Base-by-base conservation (phyloP, 371 early-diverging fungal genomes). In the Mucor ambiguus region DNA sequence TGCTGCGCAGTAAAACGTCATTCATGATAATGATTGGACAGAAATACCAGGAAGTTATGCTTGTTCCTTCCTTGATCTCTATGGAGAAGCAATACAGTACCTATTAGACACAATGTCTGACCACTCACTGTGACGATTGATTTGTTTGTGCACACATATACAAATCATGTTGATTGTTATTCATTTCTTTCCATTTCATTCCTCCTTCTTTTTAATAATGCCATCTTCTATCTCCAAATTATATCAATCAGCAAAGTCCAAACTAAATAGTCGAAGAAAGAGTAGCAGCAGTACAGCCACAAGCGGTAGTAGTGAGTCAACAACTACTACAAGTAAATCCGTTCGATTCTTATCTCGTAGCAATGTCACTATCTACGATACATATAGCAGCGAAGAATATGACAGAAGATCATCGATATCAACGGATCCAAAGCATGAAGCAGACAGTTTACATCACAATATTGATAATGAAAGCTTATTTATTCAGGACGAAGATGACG, bases 361-460 rank as follows among this genome's bases (percentile, higher is more conserved):
- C 3, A 69, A 63, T 24, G 55, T 66, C n/a, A 54, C 52, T 2
- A 28, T 71, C 12, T 68, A 65, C 60, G 68, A 68, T 35, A 72
- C 72, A 30, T 66, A 68, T 37, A 72, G 72, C 20, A 68, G 69
- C 30, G 14, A 62, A 30, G 72, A 72, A 20, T 72, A 72, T 28
- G 72, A 72, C 58, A 61, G 72, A 66, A 60, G 37, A 35, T 72
- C 72, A 0, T 55, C 62, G 14, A 41, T 65, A n/a, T 43, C 61
- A 35, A 29, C 46, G 18, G 43, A 32, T 26, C 48, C 30, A 6
- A 14, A 22, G 5, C 57, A 56, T 22, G 69, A 68, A 63, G 68
- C 48, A 12, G 69, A 68, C 24, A 48, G 56, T 32, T 28, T 72
- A 28, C 30, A 54, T 46, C 54, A 28, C 43, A 29, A 24, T 26